A percentile compares a stretch with the other conserved stretches of the same genome.
These are phyloP conservation scores for Sporothrix schenckii DNA, from an alignment of 2,329 filamentous ascomycete species.

Conservation along the genomic window DNA sequence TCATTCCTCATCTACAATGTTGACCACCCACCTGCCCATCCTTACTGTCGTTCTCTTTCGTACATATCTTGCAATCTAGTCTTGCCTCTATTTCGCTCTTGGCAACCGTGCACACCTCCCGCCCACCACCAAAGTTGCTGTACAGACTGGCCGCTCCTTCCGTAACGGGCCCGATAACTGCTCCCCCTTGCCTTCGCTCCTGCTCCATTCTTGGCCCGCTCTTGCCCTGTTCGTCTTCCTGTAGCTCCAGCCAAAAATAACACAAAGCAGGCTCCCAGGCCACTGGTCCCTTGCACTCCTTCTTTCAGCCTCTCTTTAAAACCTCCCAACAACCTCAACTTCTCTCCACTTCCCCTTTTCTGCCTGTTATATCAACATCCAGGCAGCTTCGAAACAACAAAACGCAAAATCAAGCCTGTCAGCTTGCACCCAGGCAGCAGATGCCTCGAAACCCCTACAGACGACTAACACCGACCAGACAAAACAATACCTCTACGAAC, in stretches of 20 bases:
- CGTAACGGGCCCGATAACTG: conserved; percentile 15
- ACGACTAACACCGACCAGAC: background rate
- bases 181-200: background rate
- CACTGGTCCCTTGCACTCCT: conserved; percentile 12
- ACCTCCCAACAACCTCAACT: conserved; percentile 11
- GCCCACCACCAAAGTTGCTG: background rate
- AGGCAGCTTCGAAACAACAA: conserved; percentile 10
- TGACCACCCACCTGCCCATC: background rate
- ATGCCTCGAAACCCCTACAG: background rate
- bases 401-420: background rate
- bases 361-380: conserved; percentile 10
- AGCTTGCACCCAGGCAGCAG: background rate
- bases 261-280: background rate
- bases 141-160: conserved; percentile 19
- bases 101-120: background rate
- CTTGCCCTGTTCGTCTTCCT: conserved; percentile 22
- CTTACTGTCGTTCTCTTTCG: conserved; percentile 1
- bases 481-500: background rate
- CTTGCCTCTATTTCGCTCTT: background rate
- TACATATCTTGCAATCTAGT: background rate
- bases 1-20: background rate
- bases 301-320: conserved; percentile 27
- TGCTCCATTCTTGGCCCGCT: conserved; percentile 3
- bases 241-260: conserved; percentile 25
- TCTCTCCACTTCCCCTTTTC: background rate